phyloP scores from a whole-genome alignment of 179 eudicot species.

The Silene noctiflora region DNA sequence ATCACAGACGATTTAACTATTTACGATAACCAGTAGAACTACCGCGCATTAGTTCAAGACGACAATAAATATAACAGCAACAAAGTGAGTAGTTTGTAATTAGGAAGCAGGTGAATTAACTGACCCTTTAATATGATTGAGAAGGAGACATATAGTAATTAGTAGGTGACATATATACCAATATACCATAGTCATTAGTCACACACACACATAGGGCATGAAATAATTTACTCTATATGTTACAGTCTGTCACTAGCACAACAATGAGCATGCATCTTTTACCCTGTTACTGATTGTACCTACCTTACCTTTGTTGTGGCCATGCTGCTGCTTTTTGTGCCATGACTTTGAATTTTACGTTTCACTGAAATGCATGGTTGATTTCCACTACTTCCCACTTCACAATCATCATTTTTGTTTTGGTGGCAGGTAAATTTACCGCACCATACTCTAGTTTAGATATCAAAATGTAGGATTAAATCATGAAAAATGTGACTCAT shows the following conservation, averaged over 20 bases:
- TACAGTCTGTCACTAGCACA: neutral
- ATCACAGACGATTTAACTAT: no score
- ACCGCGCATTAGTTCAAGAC: no score
- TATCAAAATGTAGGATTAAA: no score
- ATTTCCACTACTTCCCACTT: neutral
- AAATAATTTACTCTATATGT: neutral
- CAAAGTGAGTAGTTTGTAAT: neutral
- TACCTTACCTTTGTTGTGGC: neutral
- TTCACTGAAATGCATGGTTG: conserved; percentile 17
- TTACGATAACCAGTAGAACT: no score
- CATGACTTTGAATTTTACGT: neutral
- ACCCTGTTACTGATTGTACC: conserved; percentile 7
- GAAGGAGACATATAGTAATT: neutral
- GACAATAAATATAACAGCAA: no score
- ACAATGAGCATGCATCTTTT: neutral
- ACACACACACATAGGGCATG: conserved; percentile 10
- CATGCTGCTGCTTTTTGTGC: neutral
- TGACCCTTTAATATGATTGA: neutral
- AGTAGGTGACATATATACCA: neutral
- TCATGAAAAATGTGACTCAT: no score
- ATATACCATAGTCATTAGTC: no score
- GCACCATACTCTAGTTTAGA: neutral
- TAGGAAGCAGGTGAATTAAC: neutral
- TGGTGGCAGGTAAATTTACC: no score
- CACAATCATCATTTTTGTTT: neutral